phyloP scores from a whole-genome alignment of 1,139 yeast species.

The Geotrichum europaeum region DNA sequence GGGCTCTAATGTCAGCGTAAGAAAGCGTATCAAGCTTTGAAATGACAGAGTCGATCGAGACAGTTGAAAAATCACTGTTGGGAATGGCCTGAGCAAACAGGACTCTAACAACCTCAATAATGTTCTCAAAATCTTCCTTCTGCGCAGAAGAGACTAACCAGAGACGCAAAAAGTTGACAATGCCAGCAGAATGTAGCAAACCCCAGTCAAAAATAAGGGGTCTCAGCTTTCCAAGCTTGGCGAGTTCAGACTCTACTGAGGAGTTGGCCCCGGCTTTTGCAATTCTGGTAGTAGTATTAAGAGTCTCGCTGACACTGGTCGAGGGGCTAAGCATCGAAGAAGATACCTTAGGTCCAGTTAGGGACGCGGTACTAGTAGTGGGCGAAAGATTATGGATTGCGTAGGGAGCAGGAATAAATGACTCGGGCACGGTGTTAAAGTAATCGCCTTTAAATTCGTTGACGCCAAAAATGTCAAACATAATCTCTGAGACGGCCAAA shows the following conservation, averaged over 20 bases:
- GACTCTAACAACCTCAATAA: conserved; percentile 39
- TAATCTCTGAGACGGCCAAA: conserved; percentile 30
- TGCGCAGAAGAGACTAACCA: conserved; percentile 68
- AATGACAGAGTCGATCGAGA: conserved; percentile 23
- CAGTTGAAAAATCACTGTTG: conserved; percentile 24
- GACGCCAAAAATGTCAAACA: conserved; percentile 37
- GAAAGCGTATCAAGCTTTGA: conserved; percentile 38
- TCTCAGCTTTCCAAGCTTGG: conserved; percentile 34
- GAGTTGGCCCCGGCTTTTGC: conserved; percentile 14
- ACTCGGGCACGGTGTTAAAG: conserved; percentile 18
- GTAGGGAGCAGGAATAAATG: conserved; percentile 25
- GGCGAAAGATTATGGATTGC: conserved; percentile 3
- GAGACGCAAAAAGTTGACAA: conserved; percentile 52
- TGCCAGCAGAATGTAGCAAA: conserved; percentile 49
- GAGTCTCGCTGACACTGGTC: conserved; percentile 12
- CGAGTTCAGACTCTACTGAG: conserved; percentile 28
- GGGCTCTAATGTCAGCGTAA: conserved; percentile 49
- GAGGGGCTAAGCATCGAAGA: conserved; percentile 17
- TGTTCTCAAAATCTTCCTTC: conserved; percentile 45
- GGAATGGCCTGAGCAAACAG: conserved; percentile 34
- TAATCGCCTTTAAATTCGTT: conserved; percentile 9
- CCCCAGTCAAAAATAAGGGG: conserved; percentile 51
- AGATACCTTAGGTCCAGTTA: conserved; percentile 1
- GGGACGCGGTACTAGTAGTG: not conserved
- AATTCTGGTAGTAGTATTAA: conserved; percentile 13